Evolutionary conservation across 345 rosid genomes (phyloP), one percentile per base, ranked within the genome.

Genomic region (Camelina sativa): DNA sequence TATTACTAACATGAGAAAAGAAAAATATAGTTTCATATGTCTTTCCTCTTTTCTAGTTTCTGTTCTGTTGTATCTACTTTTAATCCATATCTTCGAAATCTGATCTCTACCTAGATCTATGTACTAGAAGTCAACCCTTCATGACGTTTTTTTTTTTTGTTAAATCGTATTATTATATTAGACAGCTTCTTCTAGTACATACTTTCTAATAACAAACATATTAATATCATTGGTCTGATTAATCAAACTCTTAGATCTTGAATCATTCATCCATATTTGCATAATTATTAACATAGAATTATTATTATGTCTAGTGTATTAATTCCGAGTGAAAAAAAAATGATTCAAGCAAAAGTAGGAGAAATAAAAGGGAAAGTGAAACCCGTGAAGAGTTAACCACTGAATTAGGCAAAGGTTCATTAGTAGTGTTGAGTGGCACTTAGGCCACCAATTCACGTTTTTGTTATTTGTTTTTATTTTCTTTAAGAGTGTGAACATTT

Each of bases 381-480:
- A 76, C 84, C 75, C 81, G 80, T 82, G 83, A 81, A 76, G 60
- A n/a, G 77, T 79, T 77, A 74, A 47, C 69, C 77, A 74, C 69
- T 74, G 73, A 76, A 79, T 71, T 67, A 65, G 79, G 76, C 78
- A 78, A 78, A 78, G 61, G 62, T 77, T 77, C 73, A 72, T 77
- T 71, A 78, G 73, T 65, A 78, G 77, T 78, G 81, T 78, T 78
- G 81, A 72, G 81, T 72, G 81, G 73, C 74, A 78, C 77, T 69
- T 59, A 79, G 62, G 74, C 71, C 78, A 67, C 69, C 80, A 43
- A 41, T 64, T 64, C 61, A 77, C 81, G 78, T 74, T 67, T 65
- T 34, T 35, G 65, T 72, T 70, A 15, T 38, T 59, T 55, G 25
- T 57, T 37, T 10, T 16, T 56, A 0, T 62, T 51, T 5, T 52